Evolutionary conservation across 2,329 filamentous ascomycete species (phyloP), one percentile per base, ranked within the genome.

Genomic region (Tolypocladium album): DNA sequence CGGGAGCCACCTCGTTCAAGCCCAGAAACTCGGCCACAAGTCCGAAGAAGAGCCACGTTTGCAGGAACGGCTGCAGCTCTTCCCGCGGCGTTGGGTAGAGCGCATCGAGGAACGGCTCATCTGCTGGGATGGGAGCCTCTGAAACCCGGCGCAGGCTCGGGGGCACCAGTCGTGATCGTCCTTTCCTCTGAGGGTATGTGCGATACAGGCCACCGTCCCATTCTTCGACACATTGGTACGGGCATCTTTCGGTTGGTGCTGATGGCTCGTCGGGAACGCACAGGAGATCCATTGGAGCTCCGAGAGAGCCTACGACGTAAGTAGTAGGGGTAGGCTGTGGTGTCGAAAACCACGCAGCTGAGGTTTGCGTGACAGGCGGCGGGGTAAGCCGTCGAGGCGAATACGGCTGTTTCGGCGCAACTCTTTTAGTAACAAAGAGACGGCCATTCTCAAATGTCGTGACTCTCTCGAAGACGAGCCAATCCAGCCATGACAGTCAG

Each of bases 11-110:
- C 57, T 67, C 65, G 53, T 71, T 70, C 4, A 69, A 57, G 27
- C 66, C 64, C 4, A 71, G 43, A 36, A 70, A 64, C 58, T 74
- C 71, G 6, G 68, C 64, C 20, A 70, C 38, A 4, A 70, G 61
- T 0, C 72, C 71, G 60, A 74, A 71, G 57, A 67, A 72, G 9
- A 74, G 62, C 70, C 71, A 74, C 8, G 67, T 71, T 58, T 73
- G 71, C 17, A 70, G 55, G 50, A 72, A 70, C 0, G 64, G 58
- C 40, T 70, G 61, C 12, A 68, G 58, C 13, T 68, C 67, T 4
- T 61, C 59, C 9, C 62, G 50, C 9, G 67, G 62, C 4, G 66
- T 65, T 2, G 67, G 61, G 56, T 68, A 60, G 11, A 64, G 50
- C n/a, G 22, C 55, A 43, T 66, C 60, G 3, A 56, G 57, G 31